phyloP scores from a whole-genome alignment of 164 flowering plant genomes.

The Vitis rupestris region DNA sequence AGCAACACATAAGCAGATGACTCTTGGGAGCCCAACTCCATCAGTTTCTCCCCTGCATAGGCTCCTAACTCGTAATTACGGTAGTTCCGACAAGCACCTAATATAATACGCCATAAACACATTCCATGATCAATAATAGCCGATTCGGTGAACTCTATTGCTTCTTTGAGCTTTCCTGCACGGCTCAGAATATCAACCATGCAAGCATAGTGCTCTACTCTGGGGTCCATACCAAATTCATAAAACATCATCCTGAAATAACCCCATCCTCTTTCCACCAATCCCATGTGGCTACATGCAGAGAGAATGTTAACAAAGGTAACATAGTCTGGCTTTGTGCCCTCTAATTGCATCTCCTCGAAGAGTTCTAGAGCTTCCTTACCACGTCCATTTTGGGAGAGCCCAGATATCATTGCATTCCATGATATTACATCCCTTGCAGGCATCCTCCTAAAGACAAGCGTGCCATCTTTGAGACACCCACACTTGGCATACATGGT shows the following conservation, averaged over 20 bases:
- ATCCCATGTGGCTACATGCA: conserved; percentile 86
- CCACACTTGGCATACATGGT: conserved; percentile 89
- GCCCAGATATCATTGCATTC: conserved; percentile 89
- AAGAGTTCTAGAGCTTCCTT: conserved; percentile 61
- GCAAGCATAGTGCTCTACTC: conserved; percentile 79
- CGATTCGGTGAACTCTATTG: conserved; percentile 78
- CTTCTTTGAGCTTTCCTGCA: conserved; percentile 65
- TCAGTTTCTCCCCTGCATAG: conserved; percentile 74
- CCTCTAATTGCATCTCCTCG: conserved; percentile 61
- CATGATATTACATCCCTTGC: conserved; percentile 64
- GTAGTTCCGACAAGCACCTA: conserved; percentile 62
- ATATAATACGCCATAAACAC: conserved; percentile 70
- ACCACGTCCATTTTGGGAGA: conserved; percentile 76
- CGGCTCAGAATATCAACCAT: conserved; percentile 85
- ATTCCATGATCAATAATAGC: conserved; percentile 59
- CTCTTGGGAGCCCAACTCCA: conserved; percentile 72
- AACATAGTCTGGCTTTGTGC: conserved; percentile 62
- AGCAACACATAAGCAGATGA: conserved; percentile 79
- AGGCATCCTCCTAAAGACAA: conserved; percentile 59
- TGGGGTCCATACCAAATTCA: conserved; percentile 48
- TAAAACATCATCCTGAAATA: conserved; percentile 60
- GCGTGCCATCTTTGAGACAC: conserved; percentile 53
- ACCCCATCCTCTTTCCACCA: conserved; percentile 62
- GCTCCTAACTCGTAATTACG: conserved; percentile 62
- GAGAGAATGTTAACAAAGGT: conserved; percentile 79